phyloP scores from a whole-genome alignment of 208 protist genomes.

The Strigomonas oncopelti region DNA sequence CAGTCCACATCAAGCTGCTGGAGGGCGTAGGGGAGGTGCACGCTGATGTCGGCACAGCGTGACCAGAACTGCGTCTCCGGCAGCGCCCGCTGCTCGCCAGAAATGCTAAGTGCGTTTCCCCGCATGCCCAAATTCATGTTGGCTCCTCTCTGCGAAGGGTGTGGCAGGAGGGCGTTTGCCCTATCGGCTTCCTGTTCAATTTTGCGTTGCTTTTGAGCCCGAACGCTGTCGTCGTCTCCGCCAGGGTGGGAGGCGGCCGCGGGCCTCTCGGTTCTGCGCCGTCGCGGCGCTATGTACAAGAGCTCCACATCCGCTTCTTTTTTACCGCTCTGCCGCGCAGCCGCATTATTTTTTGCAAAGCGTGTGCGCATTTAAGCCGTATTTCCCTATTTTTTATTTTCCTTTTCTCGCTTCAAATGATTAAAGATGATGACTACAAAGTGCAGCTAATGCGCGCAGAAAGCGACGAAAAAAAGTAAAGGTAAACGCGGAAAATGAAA shows the following conservation, averaged over 20 bases:
- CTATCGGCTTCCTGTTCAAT: background rate
- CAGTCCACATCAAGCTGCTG: constrained; percentile 9
- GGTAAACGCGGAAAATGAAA: background rate
- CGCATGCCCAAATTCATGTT: background rate
- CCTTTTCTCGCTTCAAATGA: background rate
- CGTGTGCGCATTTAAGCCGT: background rate
- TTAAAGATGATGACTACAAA: too few species aligned
- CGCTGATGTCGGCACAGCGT: constrained; percentile 1
- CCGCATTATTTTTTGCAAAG: background rate
- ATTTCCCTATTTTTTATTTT: background rate
- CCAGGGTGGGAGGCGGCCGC: too few species aligned
- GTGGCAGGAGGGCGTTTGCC: background rate
- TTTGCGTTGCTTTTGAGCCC: background rate
- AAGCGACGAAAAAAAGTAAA: background rate
- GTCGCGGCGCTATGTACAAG: background rate
- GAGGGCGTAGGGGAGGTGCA: background rate
- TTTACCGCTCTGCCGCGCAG: too few species aligned
- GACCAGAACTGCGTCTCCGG: constrained; percentile 3
- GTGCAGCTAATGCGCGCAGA: too few species aligned
- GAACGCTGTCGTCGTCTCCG: too few species aligned
- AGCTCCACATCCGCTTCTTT: background rate
- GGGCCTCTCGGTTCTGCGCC: background rate
- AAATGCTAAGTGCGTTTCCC: background rate
- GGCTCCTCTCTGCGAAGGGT: background rate
- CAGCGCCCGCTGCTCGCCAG: background rate